Percentiles rank a stretch among this genome's conserved stretches.
phyloP scores from a whole-genome alignment of 2,329 filamentous ascomycete species.

The Fusarium denticulatum region DNA sequence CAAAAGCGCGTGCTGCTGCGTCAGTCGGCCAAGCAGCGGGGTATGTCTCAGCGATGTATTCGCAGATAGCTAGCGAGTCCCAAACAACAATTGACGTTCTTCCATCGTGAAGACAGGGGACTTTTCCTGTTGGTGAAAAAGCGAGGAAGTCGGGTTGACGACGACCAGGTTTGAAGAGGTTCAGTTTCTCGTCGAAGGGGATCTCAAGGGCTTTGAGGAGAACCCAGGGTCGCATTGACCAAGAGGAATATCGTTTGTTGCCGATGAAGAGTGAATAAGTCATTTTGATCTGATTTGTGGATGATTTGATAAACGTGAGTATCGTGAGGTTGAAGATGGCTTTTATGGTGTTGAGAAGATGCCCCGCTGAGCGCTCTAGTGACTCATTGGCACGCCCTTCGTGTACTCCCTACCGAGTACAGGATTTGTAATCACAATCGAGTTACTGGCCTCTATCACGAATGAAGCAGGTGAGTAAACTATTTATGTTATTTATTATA shows the following conservation, averaged over 20 bases:
- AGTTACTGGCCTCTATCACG: not conserved
- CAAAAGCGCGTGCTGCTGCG: constrained; percentile 53
- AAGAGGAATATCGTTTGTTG: constrained; percentile 58
- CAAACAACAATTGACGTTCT: constrained; percentile 48
- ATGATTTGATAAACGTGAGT: not conserved
- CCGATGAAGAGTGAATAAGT: constrained; percentile 54
- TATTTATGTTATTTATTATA: not conserved
- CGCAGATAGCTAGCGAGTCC: constrained; percentile 61
- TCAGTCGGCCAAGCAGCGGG: constrained; percentile 56
- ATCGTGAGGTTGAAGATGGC: not conserved
- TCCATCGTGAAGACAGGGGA: constrained; percentile 53
- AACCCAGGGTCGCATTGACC: constrained; percentile 59
- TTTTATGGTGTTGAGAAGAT: constrained; percentile 11
- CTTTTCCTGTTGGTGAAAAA: constrained; percentile 55
- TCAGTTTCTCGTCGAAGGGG: constrained; percentile 54
- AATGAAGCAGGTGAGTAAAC: not conserved
- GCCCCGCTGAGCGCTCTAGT: constrained; percentile 1
- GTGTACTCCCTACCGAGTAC: not conserved
- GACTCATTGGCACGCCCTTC: constrained; percentile 18
- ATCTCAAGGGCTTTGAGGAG: constrained; percentile 55
- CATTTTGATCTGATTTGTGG: constrained; percentile 38
- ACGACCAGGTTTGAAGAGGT: constrained; percentile 45
- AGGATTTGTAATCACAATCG: constrained; percentile 17
- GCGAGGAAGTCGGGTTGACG: constrained; percentile 48
- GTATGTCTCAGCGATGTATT: constrained; percentile 57